phyloP scores from a whole-genome alignment of 2,329 filamentous ascomycete genomes.

The Aspergillus pseudoviridinutans region DNA sequence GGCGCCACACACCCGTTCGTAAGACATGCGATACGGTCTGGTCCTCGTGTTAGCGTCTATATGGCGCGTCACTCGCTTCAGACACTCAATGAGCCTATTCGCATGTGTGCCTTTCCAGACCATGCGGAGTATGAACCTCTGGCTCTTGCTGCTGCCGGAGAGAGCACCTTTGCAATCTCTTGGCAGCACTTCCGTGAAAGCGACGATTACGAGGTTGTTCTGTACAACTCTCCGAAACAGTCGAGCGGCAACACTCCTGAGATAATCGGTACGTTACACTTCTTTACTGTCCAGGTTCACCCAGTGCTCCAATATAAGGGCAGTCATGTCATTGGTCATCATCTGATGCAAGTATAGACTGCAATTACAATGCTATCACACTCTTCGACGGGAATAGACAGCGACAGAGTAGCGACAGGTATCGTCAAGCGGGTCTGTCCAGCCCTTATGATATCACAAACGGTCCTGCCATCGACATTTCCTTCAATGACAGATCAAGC shows the following conservation, averaged over 20 bases:
- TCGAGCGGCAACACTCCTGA: conserved; percentile 4
- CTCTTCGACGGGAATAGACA: conserved; percentile 14
- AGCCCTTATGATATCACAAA: neutral
- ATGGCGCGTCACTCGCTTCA: conserved; percentile 26
- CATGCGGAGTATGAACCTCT: conserved; percentile 26
- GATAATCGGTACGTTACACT: conserved; percentile 19
- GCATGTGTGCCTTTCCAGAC: conserved; percentile 27
- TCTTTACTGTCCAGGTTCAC: neutral
- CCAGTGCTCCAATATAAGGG: neutral
- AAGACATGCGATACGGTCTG: conserved; percentile 25
- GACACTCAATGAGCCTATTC: conserved; percentile 8
- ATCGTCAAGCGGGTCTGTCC: neutral
- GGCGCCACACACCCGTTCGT: conserved; percentile 30
- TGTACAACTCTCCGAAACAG: conserved; percentile 22
- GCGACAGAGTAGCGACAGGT: neutral
- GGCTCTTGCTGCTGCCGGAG: conserved; percentile 23
- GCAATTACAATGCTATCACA: conserved; percentile 14
- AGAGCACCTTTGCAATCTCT: conserved; percentile 33
- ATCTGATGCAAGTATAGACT: conserved; percentile 11
- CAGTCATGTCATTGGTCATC: neutral
- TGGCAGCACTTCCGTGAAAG: conserved; percentile 27
- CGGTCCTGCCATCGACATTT: conserved; percentile 26
- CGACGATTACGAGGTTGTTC: conserved; percentile 23
- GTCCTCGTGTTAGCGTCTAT: conserved; percentile 19
- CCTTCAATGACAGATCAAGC: conserved; percentile 33